These are phyloP conservation scores for Aspergillus taichungensis DNA, from an alignment of 495 filamentous ascomycete species.

Conservation along the genomic window DNA sequence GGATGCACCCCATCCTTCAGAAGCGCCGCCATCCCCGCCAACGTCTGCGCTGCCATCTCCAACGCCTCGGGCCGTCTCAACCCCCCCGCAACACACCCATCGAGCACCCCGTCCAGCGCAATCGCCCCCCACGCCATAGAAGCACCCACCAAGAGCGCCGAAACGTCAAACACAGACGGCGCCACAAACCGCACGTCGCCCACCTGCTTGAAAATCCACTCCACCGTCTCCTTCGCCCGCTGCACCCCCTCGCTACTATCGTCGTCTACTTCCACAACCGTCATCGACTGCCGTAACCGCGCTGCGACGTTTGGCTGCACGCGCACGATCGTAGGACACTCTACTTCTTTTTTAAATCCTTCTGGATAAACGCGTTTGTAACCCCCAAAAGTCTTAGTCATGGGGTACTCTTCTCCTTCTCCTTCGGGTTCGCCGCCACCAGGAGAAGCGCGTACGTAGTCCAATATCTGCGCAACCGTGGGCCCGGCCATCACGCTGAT, in stretches of 20 bases:
- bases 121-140: constrained; percentile 25
- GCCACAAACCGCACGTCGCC: constrained; percentile 25
- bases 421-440: neutral
- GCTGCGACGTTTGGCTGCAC: constrained; percentile 31
- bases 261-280: constrained; percentile 18
- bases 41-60: constrained; percentile 22
- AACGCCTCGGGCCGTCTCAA: constrained; percentile 25
- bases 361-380: no score
- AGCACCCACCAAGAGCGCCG: constrained; percentile 24
- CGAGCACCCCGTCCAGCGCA: constrained; percentile 29
- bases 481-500: constrained; percentile 84
- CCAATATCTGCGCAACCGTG: constrained; percentile 51
- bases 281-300: constrained; percentile 26
- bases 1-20: constrained; percentile 26
- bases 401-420: no score
- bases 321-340: constrained; percentile 21
- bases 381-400: no score
- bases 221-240: constrained; percentile 8
- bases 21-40: constrained; percentile 25
- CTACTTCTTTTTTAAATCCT: no score
- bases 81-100: constrained; percentile 32
- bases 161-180: constrained; percentile 19
- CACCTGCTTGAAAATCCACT: constrained; percentile 20
- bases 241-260: neutral
- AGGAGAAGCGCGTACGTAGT: constrained; percentile 48